phyloP scores from a whole-genome alignment of 169 alveolate species.

The Babesia ovis region DNA sequence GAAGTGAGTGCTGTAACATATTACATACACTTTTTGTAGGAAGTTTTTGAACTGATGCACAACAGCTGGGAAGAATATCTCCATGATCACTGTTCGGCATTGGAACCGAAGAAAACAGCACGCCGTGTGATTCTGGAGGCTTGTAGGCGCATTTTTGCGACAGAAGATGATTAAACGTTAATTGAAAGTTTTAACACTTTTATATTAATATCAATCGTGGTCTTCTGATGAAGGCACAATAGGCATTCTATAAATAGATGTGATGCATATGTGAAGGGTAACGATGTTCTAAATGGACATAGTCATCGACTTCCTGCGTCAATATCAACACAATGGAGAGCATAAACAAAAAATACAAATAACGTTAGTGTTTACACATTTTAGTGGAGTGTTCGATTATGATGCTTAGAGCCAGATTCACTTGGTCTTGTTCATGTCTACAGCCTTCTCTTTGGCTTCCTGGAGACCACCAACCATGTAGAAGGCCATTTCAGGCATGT shows the following conservation, averaged over 20 bases:
- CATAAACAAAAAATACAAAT: too few species aligned
- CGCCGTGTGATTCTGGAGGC: slow-evolving; percentile 28
- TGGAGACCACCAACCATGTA: slow-evolving; percentile 95
- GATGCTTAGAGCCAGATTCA: background rate
- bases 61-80: slow-evolving; percentile 27
- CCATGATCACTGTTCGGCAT: slow-evolving; percentile 15
- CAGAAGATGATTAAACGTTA: background rate
- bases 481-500: slow-evolving; percentile 95
- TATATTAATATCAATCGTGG: too few species aligned
- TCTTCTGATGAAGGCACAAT: too few species aligned
- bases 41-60: slow-evolving; percentile 17
- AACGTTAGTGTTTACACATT: too few species aligned
- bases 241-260: too few species aligned
- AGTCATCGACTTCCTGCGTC: too few species aligned
- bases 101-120: background rate
- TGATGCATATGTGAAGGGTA: too few species aligned
- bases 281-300: too few species aligned
- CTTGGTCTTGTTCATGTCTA: slow-evolving; percentile 68
- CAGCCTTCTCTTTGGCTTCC: slow-evolving; percentile 89
- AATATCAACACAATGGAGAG: too few species aligned
- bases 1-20: slow-evolving; percentile 9
- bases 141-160: slow-evolving; percentile 26
- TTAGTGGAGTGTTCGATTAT: too few species aligned
- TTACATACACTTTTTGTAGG: background rate
- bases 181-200: too few species aligned